Base-by-base conservation (phyloP, 1,139 yeast genomes). In the Yamadazyma spencermartinsiae region DNA sequence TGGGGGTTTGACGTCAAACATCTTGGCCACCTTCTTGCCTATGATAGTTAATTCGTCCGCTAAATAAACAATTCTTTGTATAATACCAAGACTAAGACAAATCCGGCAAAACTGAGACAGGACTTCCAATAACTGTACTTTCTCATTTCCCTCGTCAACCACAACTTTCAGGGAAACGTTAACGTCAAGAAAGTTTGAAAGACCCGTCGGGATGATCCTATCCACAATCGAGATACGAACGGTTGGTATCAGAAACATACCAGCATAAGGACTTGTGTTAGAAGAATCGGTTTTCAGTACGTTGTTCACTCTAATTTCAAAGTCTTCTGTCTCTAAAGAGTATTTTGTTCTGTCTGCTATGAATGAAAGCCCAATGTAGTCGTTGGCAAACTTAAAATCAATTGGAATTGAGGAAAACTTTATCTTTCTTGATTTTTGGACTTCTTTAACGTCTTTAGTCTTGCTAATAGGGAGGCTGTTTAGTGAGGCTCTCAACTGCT, bases 91-190 rank as follows among this genome's bases (percentile, higher is more conserved):
- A 39, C 80, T 78, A 25, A 82, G 54, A 44, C 82, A 76, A 4
- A 82, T 50, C 26, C 89, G 65, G 39, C 79, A 77, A 50, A 73
- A 73, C 13, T 77, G 74, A 1, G 86, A 79, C 43, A 74, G 80
- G 2, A 83, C 55, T 45, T 82, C 85, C 7, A 83, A 59, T 0
- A 79, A 65, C 43, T 74, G 77, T 8, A 40, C 41, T 12, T 47
- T 36, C 0, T 55, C 48, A 1, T 45, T 41, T 3, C 56, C 55
- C 2, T 53, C 58, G 33, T 63, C 69, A 38, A 72, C 68, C 15
- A 62, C 52, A 1, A 78, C 54, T 41, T 68, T 69, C 4, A 72
- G 40, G 0, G 60, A 54, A 20, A 71, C 38, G 40, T 70, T 67
- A 13, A 74, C 47, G 45, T 76, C 80, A 33, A 75, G 41, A 2